Conservation (phyloP, 2,329 filamentous ascomycete species). For the Teratosphaeria destructans region DNA sequence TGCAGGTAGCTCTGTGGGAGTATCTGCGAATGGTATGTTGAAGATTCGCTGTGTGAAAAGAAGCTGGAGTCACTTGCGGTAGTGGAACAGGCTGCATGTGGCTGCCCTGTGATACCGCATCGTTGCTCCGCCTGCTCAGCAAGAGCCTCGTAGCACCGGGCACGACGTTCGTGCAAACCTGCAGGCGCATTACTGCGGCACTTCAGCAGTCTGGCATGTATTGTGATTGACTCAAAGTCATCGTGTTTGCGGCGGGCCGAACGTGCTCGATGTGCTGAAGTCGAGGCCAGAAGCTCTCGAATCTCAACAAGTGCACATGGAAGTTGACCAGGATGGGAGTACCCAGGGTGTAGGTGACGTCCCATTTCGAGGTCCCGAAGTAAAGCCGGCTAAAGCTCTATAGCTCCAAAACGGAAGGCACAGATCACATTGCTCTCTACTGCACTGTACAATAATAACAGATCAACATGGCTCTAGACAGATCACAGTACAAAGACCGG, state of each 20-base stretch:
- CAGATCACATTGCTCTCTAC: not conserved
- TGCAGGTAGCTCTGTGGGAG: too few relatives aligned
- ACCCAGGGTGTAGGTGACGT: not conserved
- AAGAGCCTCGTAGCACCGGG: not conserved
- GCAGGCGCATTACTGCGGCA: not conserved
- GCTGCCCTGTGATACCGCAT: not conserved
- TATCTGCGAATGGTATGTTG: too few relatives aligned
- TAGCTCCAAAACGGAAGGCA: not conserved
- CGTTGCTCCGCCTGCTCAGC: not conserved
- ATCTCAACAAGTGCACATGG: too few relatives aligned
- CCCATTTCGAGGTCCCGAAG: not conserved
- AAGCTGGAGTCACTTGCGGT: too few relatives aligned
- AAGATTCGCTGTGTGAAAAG: too few relatives aligned
- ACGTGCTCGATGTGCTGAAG: not conserved
- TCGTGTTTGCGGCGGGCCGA: not conserved
- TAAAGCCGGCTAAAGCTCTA: not conserved
- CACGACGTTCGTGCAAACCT: not conserved
- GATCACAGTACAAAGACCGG: slow-evolving; percentile 61
- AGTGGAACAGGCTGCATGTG: not conserved
- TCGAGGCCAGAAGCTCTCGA: too few relatives aligned
- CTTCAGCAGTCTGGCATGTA: too few relatives aligned
- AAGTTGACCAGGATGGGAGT: not conserved
- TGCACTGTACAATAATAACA: not conserved
- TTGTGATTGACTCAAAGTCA: not conserved
- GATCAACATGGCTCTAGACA: slow-evolving; percentile 46